A percentile compares a stretch with the other conserved stretches of the same genome.
Evolutionary conservation across 2,329 filamentous ascomycete species (phyloP).

Genomic region (Scleromitrula shiraiana): DNA sequence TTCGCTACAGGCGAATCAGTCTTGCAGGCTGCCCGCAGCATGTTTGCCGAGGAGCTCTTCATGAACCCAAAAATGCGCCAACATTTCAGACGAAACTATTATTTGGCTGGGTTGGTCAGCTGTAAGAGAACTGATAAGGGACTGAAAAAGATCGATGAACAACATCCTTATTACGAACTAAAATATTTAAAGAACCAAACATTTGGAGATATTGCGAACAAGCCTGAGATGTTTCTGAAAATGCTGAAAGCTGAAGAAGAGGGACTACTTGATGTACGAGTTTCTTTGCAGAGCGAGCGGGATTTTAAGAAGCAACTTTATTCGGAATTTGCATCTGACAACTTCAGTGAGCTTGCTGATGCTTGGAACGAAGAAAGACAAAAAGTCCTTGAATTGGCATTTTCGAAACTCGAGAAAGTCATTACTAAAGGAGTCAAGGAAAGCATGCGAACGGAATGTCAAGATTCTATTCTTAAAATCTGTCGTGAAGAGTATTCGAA

Average conservation of each 20-base stretch:
- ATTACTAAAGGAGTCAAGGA: constrained; percentile 93
- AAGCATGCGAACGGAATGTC: constrained; percentile 84
- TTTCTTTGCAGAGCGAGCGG: constrained; percentile 67
- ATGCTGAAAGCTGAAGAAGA: constrained; percentile 98
- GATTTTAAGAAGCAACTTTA: constrained; percentile 72
- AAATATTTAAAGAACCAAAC: constrained; percentile 92
- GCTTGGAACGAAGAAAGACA: constrained; percentile 87
- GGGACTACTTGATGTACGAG: constrained; percentile 77
- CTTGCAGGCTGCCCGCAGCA: constrained; percentile 69
- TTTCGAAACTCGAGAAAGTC: constrained; percentile 72
- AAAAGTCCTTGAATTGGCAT: constrained; percentile 74
- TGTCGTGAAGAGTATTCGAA: constrained; percentile 85
- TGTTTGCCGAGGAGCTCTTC: constrained; percentile 87
- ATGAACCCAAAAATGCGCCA: constrained; percentile 85
- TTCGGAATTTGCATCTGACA: constrained; percentile 84
- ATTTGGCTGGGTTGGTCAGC: constrained; percentile 75
- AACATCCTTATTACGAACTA: constrained; percentile 95
- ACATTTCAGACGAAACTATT: constrained; percentile 75
- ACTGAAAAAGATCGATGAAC: constrained; percentile 83
- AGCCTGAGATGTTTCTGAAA: constrained; percentile 85
- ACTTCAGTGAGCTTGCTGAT: constrained; percentile 89
- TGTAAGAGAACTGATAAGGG: constrained; percentile 92
- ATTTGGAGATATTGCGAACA: constrained; percentile 68
- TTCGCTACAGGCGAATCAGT: constrained; percentile 71
- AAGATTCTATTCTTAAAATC: constrained; percentile 80